Evolutionary conservation across 148 eudicot genomes (phyloP).

Genomic region (Mesembryanthemum crystallinum): DNA sequence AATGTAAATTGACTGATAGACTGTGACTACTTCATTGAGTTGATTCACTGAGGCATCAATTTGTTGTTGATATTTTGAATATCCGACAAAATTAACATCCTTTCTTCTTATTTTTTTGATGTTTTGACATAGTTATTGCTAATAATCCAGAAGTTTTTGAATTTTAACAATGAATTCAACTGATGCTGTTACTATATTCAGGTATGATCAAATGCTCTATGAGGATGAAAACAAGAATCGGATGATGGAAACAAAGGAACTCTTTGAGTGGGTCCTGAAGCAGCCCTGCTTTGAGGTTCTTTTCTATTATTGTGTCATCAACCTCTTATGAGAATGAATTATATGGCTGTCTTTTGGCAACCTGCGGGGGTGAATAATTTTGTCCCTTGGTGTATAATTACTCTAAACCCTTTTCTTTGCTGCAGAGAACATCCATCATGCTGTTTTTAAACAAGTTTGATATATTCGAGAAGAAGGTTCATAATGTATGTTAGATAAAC

Average conservation of each 20-base stretch:
- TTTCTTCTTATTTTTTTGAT: neutral
- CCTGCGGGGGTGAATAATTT: constrained; percentile 5
- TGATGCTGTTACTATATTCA: constrained; percentile 35
- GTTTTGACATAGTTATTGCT: neutral
- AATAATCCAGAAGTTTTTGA: neutral
- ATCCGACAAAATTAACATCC: too few relatives aligned
- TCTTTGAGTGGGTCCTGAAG: constrained; percentile 96
- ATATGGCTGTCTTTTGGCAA: neutral
- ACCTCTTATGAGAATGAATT: neutral
- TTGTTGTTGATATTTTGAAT: too few relatives aligned
- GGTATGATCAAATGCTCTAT: constrained; percentile 89
- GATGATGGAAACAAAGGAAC: constrained; percentile 90
- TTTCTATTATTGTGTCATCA: neutral
- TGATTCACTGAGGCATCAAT: too few relatives aligned
- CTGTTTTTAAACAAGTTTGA: constrained; percentile 95
- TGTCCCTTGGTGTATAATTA: constrained; percentile 5
- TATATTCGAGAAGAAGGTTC: constrained; percentile 88
- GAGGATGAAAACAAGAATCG: constrained; percentile 88
- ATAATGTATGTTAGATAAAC: constrained; percentile 53
- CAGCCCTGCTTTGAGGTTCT: constrained; percentile 93
- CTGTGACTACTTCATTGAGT: neutral
- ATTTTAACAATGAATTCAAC: neutral
- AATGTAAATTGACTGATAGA: neutral
- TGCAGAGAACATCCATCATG: constrained; percentile 98
- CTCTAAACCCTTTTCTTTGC: constrained; percentile 21